Evolutionary conservation across 2,329 filamentous ascomycete genomes (phyloP).

Genomic region (Fusarium paranaense): DNA sequence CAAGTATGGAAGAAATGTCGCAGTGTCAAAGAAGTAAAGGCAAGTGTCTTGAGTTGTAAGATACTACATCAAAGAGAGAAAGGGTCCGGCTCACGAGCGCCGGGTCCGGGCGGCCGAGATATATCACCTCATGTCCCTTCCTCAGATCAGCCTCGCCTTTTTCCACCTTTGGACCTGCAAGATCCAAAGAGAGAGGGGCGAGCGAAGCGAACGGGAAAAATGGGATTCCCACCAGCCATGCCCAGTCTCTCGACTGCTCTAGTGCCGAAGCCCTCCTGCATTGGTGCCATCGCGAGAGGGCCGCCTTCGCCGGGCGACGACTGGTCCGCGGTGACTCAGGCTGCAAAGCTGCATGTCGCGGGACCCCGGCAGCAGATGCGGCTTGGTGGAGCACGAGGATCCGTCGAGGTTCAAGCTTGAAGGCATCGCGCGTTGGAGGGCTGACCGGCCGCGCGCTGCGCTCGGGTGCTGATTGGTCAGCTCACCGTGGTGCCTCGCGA

Average conservation of each 20-base stretch:
- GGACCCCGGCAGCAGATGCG: constrained; percentile 18
- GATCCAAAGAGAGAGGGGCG: neutral
- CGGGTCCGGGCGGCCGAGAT: constrained; percentile 40
- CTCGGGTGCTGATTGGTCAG: constrained; percentile 31
- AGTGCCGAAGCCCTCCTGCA: constrained; percentile 35
- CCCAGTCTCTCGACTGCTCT: constrained; percentile 13
- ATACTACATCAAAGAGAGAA: constrained; percentile 22
- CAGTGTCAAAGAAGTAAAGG: neutral
- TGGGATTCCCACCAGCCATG: constrained; percentile 12
- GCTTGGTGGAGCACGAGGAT: constrained; percentile 3
- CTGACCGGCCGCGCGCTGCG: constrained; percentile 39
- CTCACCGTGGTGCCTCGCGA: constrained; percentile 8
- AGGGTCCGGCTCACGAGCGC: constrained; percentile 20
- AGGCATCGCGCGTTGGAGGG: constrained; percentile 30
- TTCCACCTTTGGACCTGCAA: constrained; percentile 13
- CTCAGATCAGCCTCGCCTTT: constrained; percentile 32
- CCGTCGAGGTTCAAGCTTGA: constrained; percentile 3
- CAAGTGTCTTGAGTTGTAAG: neutral
- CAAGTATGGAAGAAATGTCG: constrained; percentile 12
- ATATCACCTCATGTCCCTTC: constrained; percentile 33
- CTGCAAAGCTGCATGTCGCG: constrained; percentile 17
- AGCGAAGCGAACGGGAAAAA: neutral
- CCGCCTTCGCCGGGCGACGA: constrained; percentile 33
- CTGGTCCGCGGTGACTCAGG: constrained; percentile 45
- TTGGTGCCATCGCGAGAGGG: constrained; percentile 42